Evolutionary conservation across 2,329 filamentous ascomycete genomes (phyloP).

Genomic region (Berkeleyomyces rouxiae): DNA sequence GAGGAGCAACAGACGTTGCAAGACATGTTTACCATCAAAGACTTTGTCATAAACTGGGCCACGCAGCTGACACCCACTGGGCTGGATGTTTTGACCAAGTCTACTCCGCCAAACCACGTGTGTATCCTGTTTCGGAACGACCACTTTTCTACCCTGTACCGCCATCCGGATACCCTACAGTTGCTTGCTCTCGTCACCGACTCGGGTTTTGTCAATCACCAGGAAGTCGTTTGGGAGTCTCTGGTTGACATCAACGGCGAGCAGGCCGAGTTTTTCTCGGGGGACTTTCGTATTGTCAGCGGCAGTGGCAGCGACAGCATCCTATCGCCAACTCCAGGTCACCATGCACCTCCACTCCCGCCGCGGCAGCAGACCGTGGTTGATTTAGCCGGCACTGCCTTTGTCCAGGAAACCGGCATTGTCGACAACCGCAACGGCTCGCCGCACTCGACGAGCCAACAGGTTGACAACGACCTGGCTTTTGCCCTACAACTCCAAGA

Average conservation of each 20-base stretch:
- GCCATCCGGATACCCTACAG: slow-evolving; percentile 60
- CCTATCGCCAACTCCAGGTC: not conserved
- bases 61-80: slow-evolving; percentile 80
- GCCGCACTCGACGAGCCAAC: slow-evolving; percentile 43
- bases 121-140: slow-evolving; percentile 94
- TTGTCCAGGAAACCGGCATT: not conserved
- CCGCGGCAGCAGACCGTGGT: not conserved
- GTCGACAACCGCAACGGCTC: slow-evolving; percentile 15
- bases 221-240: slow-evolving; percentile 92
- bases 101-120: slow-evolving; percentile 58
- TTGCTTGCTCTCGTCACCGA: slow-evolving; percentile 82
- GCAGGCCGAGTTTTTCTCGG: slow-evolving; percentile 67
- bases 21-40: slow-evolving; percentile 70
- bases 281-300: slow-evolving; percentile 77
- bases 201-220: slow-evolving; percentile 71
- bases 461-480: slow-evolving; percentile 77
- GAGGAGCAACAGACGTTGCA: slow-evolving; percentile 67
- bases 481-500: slow-evolving; percentile 86
- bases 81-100: slow-evolving; percentile 54
- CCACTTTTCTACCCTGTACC: slow-evolving; percentile 88
- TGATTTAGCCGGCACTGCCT: not conserved
- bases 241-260: slow-evolving; percentile 77
- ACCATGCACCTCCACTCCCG: not conserved
- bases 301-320: slow-evolving; percentile 22
- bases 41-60: slow-evolving; percentile 61